Evolutionary conservation across 2,329 filamentous ascomycete species (phyloP).

Genomic region (Zelopaecilomyces penicillatus): DNA sequence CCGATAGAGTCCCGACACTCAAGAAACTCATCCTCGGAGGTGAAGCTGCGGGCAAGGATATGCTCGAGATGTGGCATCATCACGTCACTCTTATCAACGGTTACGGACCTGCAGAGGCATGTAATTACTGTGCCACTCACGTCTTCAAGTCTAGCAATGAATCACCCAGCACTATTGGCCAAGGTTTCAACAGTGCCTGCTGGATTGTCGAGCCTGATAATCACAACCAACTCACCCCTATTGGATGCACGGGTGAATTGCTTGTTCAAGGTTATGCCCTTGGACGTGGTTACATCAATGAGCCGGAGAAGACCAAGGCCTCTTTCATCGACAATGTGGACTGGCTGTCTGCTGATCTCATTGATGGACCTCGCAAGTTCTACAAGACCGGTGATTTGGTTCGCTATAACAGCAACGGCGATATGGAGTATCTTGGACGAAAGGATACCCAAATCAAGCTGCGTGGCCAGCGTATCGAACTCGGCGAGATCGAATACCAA

Average conservation of each 20-base stretch:
- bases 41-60: not conserved
- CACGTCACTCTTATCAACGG: constrained; percentile 21
- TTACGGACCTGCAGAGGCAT: constrained; percentile 33
- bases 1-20: not conserved
- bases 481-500: constrained; percentile 13
- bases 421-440: constrained; percentile 12
- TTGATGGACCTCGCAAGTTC: not conserved
- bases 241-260: constrained; percentile 10
- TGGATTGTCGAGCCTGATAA: constrained; percentile 1
- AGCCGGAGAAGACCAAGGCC: not conserved
- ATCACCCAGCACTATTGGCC: not conserved
- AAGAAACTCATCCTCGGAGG: not conserved
- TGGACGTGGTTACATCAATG: not conserved
- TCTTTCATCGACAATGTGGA: not conserved
- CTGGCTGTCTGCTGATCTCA: not conserved
- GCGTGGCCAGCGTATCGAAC: constrained; percentile 16
- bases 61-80: not conserved
- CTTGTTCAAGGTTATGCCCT: not conserved
- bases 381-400: constrained; percentile 14
- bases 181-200: not conserved
- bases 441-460: constrained; percentile 16
- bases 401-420: constrained; percentile 8
- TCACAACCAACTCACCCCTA: not conserved
- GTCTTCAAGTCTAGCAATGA: not conserved
- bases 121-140: constrained; percentile 15